These are phyloP conservation scores for Lactifluus subvellereus DNA, from an alignment of 768 basidiomycete species.

Conservation along the genomic window DNA sequence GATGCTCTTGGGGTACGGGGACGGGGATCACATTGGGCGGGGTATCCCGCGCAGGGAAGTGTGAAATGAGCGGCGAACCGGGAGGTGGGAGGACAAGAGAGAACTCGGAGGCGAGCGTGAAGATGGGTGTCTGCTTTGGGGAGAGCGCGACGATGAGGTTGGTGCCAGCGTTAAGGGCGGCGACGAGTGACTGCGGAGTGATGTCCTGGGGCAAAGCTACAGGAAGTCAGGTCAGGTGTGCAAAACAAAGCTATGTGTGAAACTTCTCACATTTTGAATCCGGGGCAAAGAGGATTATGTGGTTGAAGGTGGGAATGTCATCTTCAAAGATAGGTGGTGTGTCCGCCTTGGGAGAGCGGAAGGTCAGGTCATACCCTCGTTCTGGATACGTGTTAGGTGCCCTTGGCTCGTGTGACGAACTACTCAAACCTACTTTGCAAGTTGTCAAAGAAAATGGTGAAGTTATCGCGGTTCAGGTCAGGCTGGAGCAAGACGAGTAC, in stretches of 20 bases:
- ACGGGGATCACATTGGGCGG: slow-evolving; percentile 63
- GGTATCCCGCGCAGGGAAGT: slow-evolving; percentile 73
- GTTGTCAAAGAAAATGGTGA: slow-evolving; percentile 75
- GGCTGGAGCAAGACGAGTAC: slow-evolving; percentile 85
- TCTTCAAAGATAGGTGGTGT: slow-evolving; percentile 60
- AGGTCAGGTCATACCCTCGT: slow-evolving; percentile 80
- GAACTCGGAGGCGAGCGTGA: slow-evolving; percentile 85
- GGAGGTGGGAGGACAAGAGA: slow-evolving; percentile 84
- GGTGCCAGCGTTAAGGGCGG: slow-evolving; percentile 59
- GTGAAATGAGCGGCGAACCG: slow-evolving; percentile 75
- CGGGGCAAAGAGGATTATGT: slow-evolving; percentile 83
- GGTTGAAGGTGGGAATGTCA: slow-evolving; percentile 71
- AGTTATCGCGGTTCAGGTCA: slow-evolving; percentile 56
- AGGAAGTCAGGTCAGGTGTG: background rate
- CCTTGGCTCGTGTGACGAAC: slow-evolving; percentile 3
- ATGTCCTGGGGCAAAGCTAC: slow-evolving; percentile 68
- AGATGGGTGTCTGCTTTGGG: slow-evolving; percentile 64
- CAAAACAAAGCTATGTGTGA: background rate
- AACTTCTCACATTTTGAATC: slow-evolving; percentile 69
- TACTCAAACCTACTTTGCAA: slow-evolving; percentile 52
- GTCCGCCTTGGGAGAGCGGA: slow-evolving; percentile 76
- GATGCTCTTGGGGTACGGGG: slow-evolving; percentile 37
- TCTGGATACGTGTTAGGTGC: slow-evolving; percentile 37
- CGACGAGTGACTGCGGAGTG: slow-evolving; percentile 73
- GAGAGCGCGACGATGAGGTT: slow-evolving; percentile 85